A percentile compares a stretch with the other conserved stretches of the same genome.
Evolutionary conservation across 2,329 filamentous ascomycete genomes (phyloP).

Genomic region (Stagonosporopsis rhizophila): DNA sequence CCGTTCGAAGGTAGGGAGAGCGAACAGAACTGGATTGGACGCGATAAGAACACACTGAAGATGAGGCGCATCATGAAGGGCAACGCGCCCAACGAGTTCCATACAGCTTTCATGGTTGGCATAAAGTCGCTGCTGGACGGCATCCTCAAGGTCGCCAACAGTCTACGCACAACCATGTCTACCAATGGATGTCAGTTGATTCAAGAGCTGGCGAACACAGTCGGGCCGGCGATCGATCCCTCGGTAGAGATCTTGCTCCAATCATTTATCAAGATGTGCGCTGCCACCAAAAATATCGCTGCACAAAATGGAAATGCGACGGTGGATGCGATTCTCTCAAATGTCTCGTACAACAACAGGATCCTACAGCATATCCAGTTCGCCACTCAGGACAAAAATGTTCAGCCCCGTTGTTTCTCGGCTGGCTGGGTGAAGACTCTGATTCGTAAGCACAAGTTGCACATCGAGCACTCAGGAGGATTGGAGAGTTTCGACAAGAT

Average conservation of each 20-base stretch:
- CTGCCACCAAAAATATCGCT: slow-evolving; percentile 89
- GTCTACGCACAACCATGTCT: slow-evolving; percentile 86
- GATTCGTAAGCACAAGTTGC: slow-evolving; percentile 79
- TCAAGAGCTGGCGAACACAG: slow-evolving; percentile 80
- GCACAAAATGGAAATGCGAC: slow-evolving; percentile 82
- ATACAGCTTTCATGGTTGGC: slow-evolving; percentile 71
- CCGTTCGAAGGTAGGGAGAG: slow-evolving; percentile 88
- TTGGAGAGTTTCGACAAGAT: slow-evolving; percentile 86
- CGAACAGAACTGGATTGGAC: slow-evolving; percentile 87
- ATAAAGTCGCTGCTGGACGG: slow-evolving; percentile 82
- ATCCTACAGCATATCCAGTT: slow-evolving; percentile 85
- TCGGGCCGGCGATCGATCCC: slow-evolving; percentile 80
- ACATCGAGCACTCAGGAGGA: slow-evolving; percentile 84
- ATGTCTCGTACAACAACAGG: slow-evolving; percentile 78
- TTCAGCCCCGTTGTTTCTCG: slow-evolving; percentile 80
- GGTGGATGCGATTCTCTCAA: slow-evolving; percentile 80
- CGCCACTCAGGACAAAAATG: slow-evolving; percentile 92
- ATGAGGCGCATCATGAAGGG: slow-evolving; percentile 81
- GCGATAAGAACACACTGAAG: slow-evolving; percentile 81
- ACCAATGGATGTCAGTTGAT: slow-evolving; percentile 84
- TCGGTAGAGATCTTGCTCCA: slow-evolving; percentile 92
- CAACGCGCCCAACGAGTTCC: slow-evolving; percentile 81
- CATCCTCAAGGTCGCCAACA: slow-evolving; percentile 83
- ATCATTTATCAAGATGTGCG: slow-evolving; percentile 86
- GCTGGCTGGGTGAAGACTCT: slow-evolving; percentile 85